phyloP scores from a whole-genome alignment of 1,284 basidiomycete species.

The Ustilago trichophora region DNA sequence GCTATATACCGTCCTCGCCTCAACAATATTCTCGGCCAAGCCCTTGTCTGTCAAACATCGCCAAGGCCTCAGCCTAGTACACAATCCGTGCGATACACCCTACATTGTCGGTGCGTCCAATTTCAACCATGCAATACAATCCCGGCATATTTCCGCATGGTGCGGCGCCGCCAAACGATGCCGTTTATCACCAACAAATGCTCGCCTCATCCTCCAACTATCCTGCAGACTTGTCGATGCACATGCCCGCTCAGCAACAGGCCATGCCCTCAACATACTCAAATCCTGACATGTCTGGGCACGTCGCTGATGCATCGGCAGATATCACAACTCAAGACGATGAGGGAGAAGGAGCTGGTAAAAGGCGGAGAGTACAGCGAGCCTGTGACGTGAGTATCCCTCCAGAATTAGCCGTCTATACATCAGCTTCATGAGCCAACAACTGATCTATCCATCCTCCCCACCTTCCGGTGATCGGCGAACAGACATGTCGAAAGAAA shows the following conservation, averaged over 20 bases:
- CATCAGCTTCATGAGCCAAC: too few relatives aligned
- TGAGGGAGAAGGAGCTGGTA: slow-evolving; percentile 47
- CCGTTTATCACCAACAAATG: slow-evolving; percentile 21
- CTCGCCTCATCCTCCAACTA: slow-evolving; percentile 9
- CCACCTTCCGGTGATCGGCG: too few relatives aligned
- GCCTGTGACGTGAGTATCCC: slow-evolving; percentile 58
- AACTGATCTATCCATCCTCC: too few relatives aligned
- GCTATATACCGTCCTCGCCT: too few relatives aligned
- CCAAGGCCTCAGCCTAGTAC: too few relatives aligned
- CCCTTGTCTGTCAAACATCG: too few relatives aligned
- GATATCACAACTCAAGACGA: slow-evolving; percentile 34
- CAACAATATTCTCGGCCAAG: too few relatives aligned
- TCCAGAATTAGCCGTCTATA: too few relatives aligned
- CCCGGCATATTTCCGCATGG: too few relatives aligned
- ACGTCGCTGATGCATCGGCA: slow-evolving; percentile 14
- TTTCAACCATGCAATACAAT: slow-evolving; percentile 1
- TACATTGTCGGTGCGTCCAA: too few relatives aligned
- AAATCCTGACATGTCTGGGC: slow-evolving; percentile 10
- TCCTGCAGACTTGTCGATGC: slow-evolving; percentile 11
- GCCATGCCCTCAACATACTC: slow-evolving; percentile 4
- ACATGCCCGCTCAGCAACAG: slow-evolving; percentile 5
- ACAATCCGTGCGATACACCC: too few relatives aligned
- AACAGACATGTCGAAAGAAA: slow-evolving; percentile 57
- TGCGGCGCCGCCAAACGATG: too few relatives aligned
- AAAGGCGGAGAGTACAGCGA: slow-evolving; percentile 53